These are phyloP conservation scores for Ceratocystis huliohia DNA, from an alignment of 2,329 filamentous ascomycete species.

Conservation along the genomic window DNA sequence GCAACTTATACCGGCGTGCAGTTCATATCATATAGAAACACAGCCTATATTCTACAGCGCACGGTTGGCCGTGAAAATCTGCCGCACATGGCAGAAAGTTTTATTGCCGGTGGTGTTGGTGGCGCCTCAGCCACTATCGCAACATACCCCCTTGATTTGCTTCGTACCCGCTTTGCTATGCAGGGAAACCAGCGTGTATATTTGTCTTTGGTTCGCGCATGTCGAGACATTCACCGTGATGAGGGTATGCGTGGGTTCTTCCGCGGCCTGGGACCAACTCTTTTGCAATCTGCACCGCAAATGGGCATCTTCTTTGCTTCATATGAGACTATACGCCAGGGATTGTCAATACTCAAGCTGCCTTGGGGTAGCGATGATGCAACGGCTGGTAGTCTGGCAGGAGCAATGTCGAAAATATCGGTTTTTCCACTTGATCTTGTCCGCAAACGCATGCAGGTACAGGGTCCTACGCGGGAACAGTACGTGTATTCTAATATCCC, in stretches of 20 bases:
- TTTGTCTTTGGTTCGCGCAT: slow-evolving; percentile 50
- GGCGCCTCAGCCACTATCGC: slow-evolving; percentile 68
- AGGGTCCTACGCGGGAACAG: slow-evolving; percentile 66
- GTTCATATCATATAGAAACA: slow-evolving; percentile 75
- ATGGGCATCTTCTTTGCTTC: slow-evolving; percentile 94
- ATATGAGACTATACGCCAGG: slow-evolving; percentile 64
- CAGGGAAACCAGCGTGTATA: slow-evolving; percentile 78
- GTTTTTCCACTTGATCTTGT: slow-evolving; percentile 92
- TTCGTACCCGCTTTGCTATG: slow-evolving; percentile 92
- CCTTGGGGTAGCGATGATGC: slow-evolving; percentile 73
- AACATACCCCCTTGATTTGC: slow-evolving; percentile 86
- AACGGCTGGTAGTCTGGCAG: slow-evolving; percentile 65
- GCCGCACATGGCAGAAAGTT: slow-evolving; percentile 59
- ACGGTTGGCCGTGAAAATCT: slow-evolving; percentile 36
- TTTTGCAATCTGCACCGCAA: slow-evolving; percentile 83
- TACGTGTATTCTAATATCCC: slow-evolving; percentile 87
- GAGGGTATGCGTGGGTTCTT: slow-evolving; percentile 79
- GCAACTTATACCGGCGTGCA: slow-evolving; percentile 80
- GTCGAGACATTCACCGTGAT: slow-evolving; percentile 57
- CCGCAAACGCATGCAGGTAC: slow-evolving; percentile 84
- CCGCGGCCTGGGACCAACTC: slow-evolving; percentile 65
- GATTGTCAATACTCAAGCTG: slow-evolving; percentile 42
- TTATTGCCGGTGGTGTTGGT: slow-evolving; percentile 69
- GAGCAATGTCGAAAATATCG: slow-evolving; percentile 69
- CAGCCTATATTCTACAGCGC: slow-evolving; percentile 52